phyloP scores from a whole-genome alignment of 2,329 filamentous ascomycete species.

The Fusarium sambucinum region DNA sequence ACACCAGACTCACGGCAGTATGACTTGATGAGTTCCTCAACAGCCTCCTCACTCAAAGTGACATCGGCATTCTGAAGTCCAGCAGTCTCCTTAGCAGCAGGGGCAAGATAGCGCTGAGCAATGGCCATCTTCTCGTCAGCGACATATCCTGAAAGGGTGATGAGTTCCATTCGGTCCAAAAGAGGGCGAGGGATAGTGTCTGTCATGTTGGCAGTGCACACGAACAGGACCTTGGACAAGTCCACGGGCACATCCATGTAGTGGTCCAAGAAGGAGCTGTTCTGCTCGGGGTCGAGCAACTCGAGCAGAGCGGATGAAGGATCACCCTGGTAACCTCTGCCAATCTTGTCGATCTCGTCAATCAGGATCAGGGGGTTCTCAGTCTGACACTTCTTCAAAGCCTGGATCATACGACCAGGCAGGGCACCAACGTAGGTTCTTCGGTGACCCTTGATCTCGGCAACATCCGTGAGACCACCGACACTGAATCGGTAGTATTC shows the following conservation, averaged over 20 bases:
- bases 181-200: conserved; percentile 96
- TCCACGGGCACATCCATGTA: conserved; percentile 99
- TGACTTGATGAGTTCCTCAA: conserved; percentile 97
- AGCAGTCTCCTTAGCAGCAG: conserved; percentile 92
- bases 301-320: conserved; percentile 94
- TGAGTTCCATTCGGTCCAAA: conserved; percentile 97
- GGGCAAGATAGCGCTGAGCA: conserved; percentile 90
- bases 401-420: conserved; percentile 96
- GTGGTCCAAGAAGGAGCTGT: conserved; percentile 96
- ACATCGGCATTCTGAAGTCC: conserved; percentile 93
- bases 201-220: conserved; percentile 98
- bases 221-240: conserved; percentile 96
- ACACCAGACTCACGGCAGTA: conserved; percentile 98
- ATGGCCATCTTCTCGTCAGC: conserved; percentile 99
- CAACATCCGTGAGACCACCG: conserved; percentile 94
- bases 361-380: conserved; percentile 97
- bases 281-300: conserved; percentile 95
- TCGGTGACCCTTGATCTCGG: conserved; percentile 97
- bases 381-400: conserved; percentile 98
- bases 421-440: conserved; percentile 96
- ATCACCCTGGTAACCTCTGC: conserved; percentile 94
- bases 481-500: conserved; percentile 99
- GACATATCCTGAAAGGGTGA: conserved; percentile 95
- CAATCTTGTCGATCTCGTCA: conserved; percentile 98
- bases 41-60: conserved; percentile 85